A percentile compares a stretch with the other conserved stretches of the same genome.
Conservation (phyloP, 495 filamentous ascomycete species). For the Apiosordaria backusii region DNA sequence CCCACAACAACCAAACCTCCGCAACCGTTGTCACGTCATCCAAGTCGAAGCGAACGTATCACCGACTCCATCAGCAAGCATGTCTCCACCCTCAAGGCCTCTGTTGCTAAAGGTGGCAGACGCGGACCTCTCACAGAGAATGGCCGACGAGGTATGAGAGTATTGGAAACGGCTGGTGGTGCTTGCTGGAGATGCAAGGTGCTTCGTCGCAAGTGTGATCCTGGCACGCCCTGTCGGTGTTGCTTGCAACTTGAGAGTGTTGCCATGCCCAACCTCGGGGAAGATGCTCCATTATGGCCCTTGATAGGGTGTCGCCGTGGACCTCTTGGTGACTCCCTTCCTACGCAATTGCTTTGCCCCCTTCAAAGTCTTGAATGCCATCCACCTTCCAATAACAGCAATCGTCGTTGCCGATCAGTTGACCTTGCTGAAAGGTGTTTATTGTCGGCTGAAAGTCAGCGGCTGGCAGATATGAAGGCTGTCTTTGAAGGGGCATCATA, state of each 20-base stretch:
- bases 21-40: conserved; percentile 20
- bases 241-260: conserved; percentile 27
- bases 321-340: conserved; percentile 26
- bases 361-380: not conserved
- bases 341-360: conserved; percentile 29
- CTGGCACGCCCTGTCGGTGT: conserved; percentile 28
- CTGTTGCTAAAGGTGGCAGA: conserved; percentile 30
- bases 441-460: conserved; percentile 27
- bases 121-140: conserved; percentile 28
- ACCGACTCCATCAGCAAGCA: conserved; percentile 34
- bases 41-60: conserved; percentile 29
- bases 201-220: conserved; percentile 33
- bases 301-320: conserved; percentile 35
- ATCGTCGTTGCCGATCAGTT: conserved; percentile 20
- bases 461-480: conserved; percentile 31
- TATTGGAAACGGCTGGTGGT: conserved; percentile 25
- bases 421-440: conserved; percentile 26
- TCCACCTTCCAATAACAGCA: not conserved
- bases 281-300: conserved; percentile 35
- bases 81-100: conserved; percentile 27
- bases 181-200: conserved; percentile 40
- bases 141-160: conserved; percentile 29
- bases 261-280: conserved; percentile 28
- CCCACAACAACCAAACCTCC: not conserved
- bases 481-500: conserved; percentile 29